Evolutionary conservation across 116 monocot genomes (phyloP).

Genomic region (Iris pallida): DNA sequence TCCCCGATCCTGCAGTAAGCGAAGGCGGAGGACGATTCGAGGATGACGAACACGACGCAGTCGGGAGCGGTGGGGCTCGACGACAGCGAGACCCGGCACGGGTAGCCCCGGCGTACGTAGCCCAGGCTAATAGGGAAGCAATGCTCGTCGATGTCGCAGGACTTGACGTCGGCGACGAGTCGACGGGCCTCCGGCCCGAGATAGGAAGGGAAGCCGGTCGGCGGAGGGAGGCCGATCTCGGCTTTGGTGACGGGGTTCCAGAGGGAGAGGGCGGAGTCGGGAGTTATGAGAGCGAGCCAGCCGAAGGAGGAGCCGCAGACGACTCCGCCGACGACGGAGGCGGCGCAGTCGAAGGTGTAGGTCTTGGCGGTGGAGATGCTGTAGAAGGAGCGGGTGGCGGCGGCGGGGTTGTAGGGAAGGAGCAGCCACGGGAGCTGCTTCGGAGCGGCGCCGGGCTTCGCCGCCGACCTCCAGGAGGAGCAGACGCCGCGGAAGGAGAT

Average conservation of each 20-base stretch:
- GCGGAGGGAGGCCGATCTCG: background rate
- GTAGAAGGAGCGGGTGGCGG: background rate
- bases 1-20: conserved; percentile 1
- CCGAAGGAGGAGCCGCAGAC: conserved; percentile 11
- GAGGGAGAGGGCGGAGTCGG: conserved; percentile 13
- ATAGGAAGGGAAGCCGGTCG: conserved; percentile 2
- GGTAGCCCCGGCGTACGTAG: background rate
- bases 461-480: conserved; percentile 9
- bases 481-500: conserved; percentile 17
- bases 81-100: background rate
- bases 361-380: background rate
- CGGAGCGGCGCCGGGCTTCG: background rate
- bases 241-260: conserved; percentile 6
- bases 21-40: background rate
- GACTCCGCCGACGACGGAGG: background rate
- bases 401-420: conserved; percentile 13
- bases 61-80: background rate
- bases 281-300: conserved; percentile 5
- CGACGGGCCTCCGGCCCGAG: background rate
- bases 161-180: background rate
- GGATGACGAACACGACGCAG: conserved; percentile 4
- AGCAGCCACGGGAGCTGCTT: conserved; percentile 13
- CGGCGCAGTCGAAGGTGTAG: background rate
- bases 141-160: background rate
- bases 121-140: background rate